Evolutionary conservation across 257 asterid genomes (phyloP), one percentile per base, ranked within the genome.

Genomic region (Thymus mandschuricus): DNA sequence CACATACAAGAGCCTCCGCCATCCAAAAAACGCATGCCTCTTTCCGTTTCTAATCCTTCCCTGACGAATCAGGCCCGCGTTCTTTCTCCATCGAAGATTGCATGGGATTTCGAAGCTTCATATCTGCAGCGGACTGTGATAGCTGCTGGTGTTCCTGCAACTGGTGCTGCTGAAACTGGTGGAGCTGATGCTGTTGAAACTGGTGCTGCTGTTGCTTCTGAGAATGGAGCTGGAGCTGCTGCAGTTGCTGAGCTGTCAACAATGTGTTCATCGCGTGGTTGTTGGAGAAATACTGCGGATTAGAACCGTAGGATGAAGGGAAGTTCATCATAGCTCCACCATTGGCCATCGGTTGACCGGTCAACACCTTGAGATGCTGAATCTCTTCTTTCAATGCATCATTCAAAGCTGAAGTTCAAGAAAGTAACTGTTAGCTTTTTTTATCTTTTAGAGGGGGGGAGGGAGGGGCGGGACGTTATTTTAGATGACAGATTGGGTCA

Each of bases 201-300:
- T 63, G 88, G 77, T 74, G 81, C 34, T 86, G 91, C 70, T 86
- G 92, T 48, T 85, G 96, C 86, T 86, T 89, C 74, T 85, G 94
- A 35, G 95, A 83, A 69, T 90, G 88, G 73, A 92, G 80, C 84
- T 92, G 98, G 78, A 92, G 97, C 78, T 90, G 98, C 84, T 92
- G 98, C 71, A 92, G 76, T 57, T 90, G 98, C 63, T 92, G 98
- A 31, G 96, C 87, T 0, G 98, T 85, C 76, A 88, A 64, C 56
- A 87, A 52, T 0, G 98, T 78, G 79, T 89, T 92, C 86, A 82
- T 64, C 3, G 89, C 85, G 28, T 83, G 84, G 80, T 81, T 88
- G 80, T 83, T 81, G 8, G 76, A 40, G 67, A 85, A 91, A 73
- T 79, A 90, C 52, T 86, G 97, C 81, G 82, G 90, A 74, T 74